A percentile compares a stretch with the other conserved stretches of the same genome.
These are phyloP conservation scores for Salvia hispanica DNA, from an alignment of 257 asterid species.

Conservation along the genomic window DNA sequence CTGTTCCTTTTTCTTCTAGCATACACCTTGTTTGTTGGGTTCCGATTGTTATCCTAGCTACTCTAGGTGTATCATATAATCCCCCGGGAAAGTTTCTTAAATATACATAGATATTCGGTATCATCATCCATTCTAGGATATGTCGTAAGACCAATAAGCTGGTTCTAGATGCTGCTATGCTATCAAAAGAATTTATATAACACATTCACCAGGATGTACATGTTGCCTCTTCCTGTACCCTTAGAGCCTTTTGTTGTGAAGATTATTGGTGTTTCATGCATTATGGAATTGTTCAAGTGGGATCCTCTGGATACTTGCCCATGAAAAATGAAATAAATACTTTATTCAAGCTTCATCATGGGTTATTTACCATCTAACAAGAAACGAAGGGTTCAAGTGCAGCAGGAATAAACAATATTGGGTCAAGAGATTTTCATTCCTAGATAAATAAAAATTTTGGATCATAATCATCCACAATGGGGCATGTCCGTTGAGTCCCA, in stretches of 20 bases:
- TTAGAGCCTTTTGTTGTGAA: slow-evolving; percentile 3
- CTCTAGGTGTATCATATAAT: not conserved
- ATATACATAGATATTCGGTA: not conserved
- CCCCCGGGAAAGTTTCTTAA: not conserved
- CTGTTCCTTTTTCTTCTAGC: no score
- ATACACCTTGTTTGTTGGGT: no score
- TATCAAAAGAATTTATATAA: not conserved
- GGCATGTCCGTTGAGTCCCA: not conserved
- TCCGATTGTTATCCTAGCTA: not conserved
- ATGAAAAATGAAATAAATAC: not conserved
- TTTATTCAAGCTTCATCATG: not conserved
- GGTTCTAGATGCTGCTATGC: not conserved
- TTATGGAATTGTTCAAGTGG: not conserved
- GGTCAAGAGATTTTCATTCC: no score
- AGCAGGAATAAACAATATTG: no score
- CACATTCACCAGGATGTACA: not conserved
- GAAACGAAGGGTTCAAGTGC: not conserved
- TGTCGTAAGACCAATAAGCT: not conserved
- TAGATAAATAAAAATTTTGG: not conserved
- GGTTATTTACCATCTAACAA: not conserved
- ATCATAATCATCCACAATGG: not conserved
- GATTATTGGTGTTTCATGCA: not conserved
- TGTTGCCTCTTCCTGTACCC: not conserved
- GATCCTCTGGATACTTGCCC: not conserved
- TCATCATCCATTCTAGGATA: not conserved